Evolutionary conservation across 148 eudicot genomes (phyloP), one percentile per base, ranked within the genome.

Genomic region (Suaeda aralocaspica): DNA sequence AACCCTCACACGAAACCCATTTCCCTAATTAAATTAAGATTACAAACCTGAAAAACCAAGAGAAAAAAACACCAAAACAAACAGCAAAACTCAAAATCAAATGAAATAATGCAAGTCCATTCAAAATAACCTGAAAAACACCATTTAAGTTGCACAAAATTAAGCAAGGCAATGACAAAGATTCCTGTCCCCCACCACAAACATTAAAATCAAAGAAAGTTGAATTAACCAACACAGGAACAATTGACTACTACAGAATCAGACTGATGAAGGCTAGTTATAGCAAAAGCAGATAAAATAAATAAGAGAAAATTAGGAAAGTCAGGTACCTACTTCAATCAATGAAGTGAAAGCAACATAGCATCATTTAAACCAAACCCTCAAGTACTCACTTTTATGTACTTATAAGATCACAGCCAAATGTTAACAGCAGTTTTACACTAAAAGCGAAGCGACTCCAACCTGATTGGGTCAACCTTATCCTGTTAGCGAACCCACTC

Each of bases 311-410:
- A 14, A 49, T 19, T 59, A 48, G 56, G 46, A 68, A 39, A 67
- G 69, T 72, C 79, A 75, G 72, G 52, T 71, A 74, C 75, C 83
- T 82, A 78, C 84, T 75, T 75, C 77, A 86, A 77, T 79, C 72
- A 70, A 86, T 80, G 77, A 68, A 49, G 28, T 72, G 77, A 82
- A 60, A 80, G 76, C 75, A 77, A 76, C 77, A 80, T 60, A 76
- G 59, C 84, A 72, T 44, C 82, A 73, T 74, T 74, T 59, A 76
- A 70, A 73, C 57, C 66, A 67, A 72, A n/a, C n/a, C 71, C 68
- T 49, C 63, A 73, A 71, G 79, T 67, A 82, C 83, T 71, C 52
- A 80, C 59, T 30, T 59, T 42, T 26, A 44, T 58, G 78, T 62
- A 77, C 80, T 67, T n/a, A n/a, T n/a, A 50, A 66, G 56, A 74